Percentiles rank a stretch among this genome's conserved stretches.
Evolutionary conservation across 176 grass and related monocot species (phyloP).

Genomic region (Bromus sterilis): DNA sequence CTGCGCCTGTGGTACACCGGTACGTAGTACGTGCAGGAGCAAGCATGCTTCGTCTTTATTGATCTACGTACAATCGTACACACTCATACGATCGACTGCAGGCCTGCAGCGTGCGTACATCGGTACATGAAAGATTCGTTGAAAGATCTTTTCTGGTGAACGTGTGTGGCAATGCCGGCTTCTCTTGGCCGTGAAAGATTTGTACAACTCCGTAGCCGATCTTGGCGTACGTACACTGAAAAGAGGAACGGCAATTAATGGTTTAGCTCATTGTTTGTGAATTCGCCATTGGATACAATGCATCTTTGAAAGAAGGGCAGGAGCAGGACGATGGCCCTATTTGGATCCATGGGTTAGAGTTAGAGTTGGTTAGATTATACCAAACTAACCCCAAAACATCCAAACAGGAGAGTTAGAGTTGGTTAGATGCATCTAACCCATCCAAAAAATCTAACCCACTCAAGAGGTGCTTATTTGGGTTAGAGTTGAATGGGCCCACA

Average conservation of each 20-base stretch:
- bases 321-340: too few relatives aligned
- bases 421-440: too few relatives aligned
- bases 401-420: too few relatives aligned
- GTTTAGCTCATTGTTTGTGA: not conserved
- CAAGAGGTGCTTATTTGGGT: too few relatives aligned
- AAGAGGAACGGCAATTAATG: not conserved
- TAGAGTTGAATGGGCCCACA: too few relatives aligned
- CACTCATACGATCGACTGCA: too few relatives aligned
- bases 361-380: too few relatives aligned
- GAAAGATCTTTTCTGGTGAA: not conserved
- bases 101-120: not conserved
- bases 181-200: not conserved
- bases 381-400: too few relatives aligned
- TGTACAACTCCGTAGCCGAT: not conserved
- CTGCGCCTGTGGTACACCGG: too few relatives aligned
- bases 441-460: too few relatives aligned
- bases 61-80: too few relatives aligned
- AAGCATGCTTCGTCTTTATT: not conserved
- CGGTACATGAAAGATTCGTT: not conserved
- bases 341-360: too few relatives aligned
- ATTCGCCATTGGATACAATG: not conserved
- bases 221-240: not conserved
- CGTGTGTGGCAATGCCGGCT: not conserved
- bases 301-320: not conserved
- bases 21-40: not conserved